Percentiles rank a stretch among this genome's conserved stretches.
Conservation (phyloP, 2,329 filamentous ascomycete species). For the Byssochlamys sp. region DNA sequence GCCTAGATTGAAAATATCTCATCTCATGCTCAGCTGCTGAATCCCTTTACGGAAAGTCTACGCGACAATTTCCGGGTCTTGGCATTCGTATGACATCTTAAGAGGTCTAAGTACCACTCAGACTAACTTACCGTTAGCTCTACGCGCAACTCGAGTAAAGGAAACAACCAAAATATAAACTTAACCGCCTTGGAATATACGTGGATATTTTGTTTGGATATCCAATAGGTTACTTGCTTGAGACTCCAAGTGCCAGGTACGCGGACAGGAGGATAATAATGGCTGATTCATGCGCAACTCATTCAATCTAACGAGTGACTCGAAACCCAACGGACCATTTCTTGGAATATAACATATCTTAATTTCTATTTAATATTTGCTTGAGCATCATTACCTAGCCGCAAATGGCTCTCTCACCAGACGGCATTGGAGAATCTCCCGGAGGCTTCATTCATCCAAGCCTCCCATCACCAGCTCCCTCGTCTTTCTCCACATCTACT, state of each 20-base stretch:
- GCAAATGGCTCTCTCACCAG: slow-evolving; percentile 12
- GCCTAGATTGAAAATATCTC: background rate
- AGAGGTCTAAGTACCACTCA: background rate
- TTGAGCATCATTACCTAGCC: background rate
- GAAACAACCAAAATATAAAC: background rate
- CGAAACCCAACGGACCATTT: background rate
- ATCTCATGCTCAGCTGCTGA: background rate
- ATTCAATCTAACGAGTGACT: background rate
- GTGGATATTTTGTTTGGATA: background rate
- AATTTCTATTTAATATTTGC: background rate
- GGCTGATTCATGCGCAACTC: background rate
- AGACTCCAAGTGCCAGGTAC: background rate
- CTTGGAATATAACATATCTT: no score
- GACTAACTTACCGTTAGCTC: background rate
- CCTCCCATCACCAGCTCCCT: slow-evolving; percentile 40
- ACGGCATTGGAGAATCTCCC: slow-evolving; percentile 3
- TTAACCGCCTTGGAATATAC: background rate
- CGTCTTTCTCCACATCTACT: slow-evolving; percentile 29
- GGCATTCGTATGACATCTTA: background rate
- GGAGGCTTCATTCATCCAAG: slow-evolving; percentile 35
- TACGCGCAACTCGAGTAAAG: background rate
- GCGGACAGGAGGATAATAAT: background rate
- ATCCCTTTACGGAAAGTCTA: background rate
- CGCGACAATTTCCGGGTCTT: background rate
- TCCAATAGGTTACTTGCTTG: background rate